phyloP scores from a whole-genome alignment of 495 filamentous ascomycete species.

The Cetradonia linearis region DNA sequence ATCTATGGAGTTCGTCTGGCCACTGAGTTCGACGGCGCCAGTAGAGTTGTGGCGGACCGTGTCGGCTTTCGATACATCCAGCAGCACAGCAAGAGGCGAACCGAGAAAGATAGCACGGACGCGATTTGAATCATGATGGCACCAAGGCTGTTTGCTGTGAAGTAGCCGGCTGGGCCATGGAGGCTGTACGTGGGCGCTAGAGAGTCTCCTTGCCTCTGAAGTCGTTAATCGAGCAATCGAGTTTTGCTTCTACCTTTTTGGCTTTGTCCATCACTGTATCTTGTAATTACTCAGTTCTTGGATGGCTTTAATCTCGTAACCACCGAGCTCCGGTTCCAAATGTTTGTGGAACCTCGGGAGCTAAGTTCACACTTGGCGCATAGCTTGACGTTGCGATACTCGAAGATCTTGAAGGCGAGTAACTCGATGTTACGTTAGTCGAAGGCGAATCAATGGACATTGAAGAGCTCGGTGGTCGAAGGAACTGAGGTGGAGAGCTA shows the following conservation, averaged over 20 bases:
- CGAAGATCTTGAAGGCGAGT: not conserved
- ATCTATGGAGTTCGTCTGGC: conserved; percentile 9
- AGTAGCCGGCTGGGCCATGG: not conserved
- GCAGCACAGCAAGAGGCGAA: not conserved
- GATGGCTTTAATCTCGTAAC: not conserved
- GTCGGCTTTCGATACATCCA: not conserved
- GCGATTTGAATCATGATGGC: not conserved
- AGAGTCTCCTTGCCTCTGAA: too few relatives aligned
- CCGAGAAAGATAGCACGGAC: not conserved
- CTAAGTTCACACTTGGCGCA: not conserved
- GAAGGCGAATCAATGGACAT: not conserved
- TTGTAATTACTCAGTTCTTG: not conserved
- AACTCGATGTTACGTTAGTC: not conserved
- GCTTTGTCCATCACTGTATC: not conserved
- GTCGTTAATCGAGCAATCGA: not conserved
- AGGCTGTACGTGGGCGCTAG: not conserved
- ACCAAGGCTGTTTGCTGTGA: not conserved
- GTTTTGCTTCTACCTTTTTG: not conserved
- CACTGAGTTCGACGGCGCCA: not conserved
- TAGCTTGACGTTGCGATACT: not conserved
- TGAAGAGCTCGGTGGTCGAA: not conserved
- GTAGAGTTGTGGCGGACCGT: not conserved
- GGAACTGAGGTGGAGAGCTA: not conserved
- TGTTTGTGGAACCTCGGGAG: not conserved
- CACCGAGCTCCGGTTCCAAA: not conserved